Evolutionary conservation across 2,329 filamentous ascomycete genomes (phyloP), one percentile per base, ranked within the genome.

Genomic region (Furcasterigmium sp.): DNA sequence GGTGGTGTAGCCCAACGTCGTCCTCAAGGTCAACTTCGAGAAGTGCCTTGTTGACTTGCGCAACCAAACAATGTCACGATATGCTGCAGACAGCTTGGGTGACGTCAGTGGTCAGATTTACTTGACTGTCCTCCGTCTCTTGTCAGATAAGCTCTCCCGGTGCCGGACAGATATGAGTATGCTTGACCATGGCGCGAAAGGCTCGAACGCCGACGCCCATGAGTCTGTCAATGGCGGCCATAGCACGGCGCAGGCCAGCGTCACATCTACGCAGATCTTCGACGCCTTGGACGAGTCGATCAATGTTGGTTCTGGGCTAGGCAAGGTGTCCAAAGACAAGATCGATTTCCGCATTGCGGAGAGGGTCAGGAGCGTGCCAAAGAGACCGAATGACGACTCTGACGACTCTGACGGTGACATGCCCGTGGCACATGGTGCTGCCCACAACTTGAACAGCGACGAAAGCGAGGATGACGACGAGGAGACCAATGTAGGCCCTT

Each of bases 31-130:
- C 43, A 96, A 95, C 58, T 84, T 88, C 56, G 85, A 91, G 44
- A 94, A 91, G 61, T 87, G 89, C 46, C 72, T 84, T 7, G 87
- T 96, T 9, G 82, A 87, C 39, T 72, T 95, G 49, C 87, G 91
- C 44, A 95, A 89, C 54, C 77, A 84, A 50, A 80, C 82, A 17
- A 80, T 97, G 3, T 80, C 84, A 41, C 73, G 81, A n/a, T 78
- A 90, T 44, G 88, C 82, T 1, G 75, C 82, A 41, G 79, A 85
- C 42, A 73, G 78, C 25, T 75, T 93, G 17, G 87, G 90, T 36
- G 73, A 82, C 32, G 81, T 78, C 2, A 94, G 91, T 1, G 83
- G 85, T 1, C 75, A 84, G 46, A 80, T 97, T 2, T 97, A 95
- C 58, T 80, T 78, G 29, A 77, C 82, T 13, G 71, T 94, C 15